Conservation (phyloP, 768 basidiomycete genomes). For the Strobilomyces dryophilus region DNA sequence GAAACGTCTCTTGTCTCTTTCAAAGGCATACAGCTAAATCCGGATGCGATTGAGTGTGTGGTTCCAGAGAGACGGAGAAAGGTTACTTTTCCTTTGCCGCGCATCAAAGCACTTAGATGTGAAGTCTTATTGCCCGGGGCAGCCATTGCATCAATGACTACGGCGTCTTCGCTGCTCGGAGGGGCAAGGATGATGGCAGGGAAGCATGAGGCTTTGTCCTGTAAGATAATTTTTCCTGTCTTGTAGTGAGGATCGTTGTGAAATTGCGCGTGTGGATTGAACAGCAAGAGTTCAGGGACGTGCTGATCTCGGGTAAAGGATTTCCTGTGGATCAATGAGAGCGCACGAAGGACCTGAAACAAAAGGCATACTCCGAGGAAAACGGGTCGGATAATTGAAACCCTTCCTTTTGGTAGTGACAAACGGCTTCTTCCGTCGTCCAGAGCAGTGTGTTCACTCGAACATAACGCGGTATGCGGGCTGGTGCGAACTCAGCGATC, state of each 20-base stretch:
- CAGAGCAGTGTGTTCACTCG: conserved; percentile 75
- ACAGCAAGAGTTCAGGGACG: conserved; percentile 76
- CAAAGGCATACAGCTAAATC: conserved; percentile 80
- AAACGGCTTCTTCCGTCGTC: conserved; percentile 60
- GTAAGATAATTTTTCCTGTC: conserved; percentile 81
- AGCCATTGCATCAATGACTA: conserved; percentile 90
- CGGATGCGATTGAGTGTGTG: not conserved
- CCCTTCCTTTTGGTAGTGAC: conserved; percentile 52
- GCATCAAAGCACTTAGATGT: conserved; percentile 86
- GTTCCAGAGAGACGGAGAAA: not conserved
- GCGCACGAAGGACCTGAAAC: not conserved
- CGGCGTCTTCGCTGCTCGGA: conserved; percentile 43
- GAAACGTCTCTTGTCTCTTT: conserved; percentile 79
- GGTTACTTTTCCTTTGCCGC: conserved; percentile 69
- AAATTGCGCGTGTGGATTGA: conserved; percentile 63
- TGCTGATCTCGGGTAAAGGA: conserved; percentile 74
- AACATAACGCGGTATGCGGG: conserved; percentile 76
- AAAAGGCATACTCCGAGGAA: conserved; percentile 41
- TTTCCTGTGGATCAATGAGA: conserved; percentile 37
- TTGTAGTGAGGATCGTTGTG: conserved; percentile 70
- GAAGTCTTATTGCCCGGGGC: conserved; percentile 99
- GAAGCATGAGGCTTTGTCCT: conserved; percentile 98
- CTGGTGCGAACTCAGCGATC: conserved; percentile 33
- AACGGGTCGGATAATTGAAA: conserved; percentile 51
- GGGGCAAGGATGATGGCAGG: conserved; percentile 86